phyloP scores from a whole-genome alignment of 1,139 yeast species.

The Yarrowia galli region DNA sequence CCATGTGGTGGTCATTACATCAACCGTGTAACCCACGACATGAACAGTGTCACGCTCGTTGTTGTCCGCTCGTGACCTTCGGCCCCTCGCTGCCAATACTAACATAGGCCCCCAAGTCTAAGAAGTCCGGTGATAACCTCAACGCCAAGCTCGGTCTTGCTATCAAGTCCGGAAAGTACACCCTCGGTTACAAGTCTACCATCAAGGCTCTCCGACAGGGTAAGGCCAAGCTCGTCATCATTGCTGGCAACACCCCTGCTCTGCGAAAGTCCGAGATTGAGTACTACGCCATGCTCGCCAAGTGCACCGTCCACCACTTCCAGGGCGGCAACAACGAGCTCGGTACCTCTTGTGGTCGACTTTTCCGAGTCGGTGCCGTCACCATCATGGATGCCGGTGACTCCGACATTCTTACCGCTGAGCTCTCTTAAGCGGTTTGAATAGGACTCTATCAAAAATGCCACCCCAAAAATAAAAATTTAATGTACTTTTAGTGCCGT shows the following conservation, averaged over 20 bases:
- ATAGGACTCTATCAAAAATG: not conserved
- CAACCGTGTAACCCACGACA: too few species aligned
- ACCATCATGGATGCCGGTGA: conserved; percentile 99
- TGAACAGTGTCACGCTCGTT: too few species aligned
- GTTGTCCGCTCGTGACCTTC: too few species aligned
- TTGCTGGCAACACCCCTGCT: conserved; percentile 99
- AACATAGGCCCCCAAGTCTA: conserved; percentile 88
- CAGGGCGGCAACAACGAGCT: conserved; percentile 99
- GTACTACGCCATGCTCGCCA: conserved; percentile 99
- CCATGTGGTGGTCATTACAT: too few species aligned
- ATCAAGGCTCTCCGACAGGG: conserved; percentile 98
- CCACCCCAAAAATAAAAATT: conserved; percentile 16
- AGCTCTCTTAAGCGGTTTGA: conserved; percentile 36
- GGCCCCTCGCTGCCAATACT: not conserved
- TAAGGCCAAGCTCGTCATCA: conserved; percentile 97
- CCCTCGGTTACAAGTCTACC: conserved; percentile 99
- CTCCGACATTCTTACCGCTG: conserved; percentile 84
- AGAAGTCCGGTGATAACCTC: conserved; percentile 90
- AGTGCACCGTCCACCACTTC: conserved; percentile 98
- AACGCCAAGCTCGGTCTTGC: conserved; percentile 98
- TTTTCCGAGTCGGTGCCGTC: conserved; percentile 99
- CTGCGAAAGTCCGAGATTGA: conserved; percentile 99
- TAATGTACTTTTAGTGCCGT: conserved; percentile 35
- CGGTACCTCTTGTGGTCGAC: conserved; percentile 99
- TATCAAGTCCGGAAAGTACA: conserved; percentile 99